Evolutionary conservation across 1,284 basidiomycete species (phyloP).

Genomic region (Puccinia horiana): DNA sequence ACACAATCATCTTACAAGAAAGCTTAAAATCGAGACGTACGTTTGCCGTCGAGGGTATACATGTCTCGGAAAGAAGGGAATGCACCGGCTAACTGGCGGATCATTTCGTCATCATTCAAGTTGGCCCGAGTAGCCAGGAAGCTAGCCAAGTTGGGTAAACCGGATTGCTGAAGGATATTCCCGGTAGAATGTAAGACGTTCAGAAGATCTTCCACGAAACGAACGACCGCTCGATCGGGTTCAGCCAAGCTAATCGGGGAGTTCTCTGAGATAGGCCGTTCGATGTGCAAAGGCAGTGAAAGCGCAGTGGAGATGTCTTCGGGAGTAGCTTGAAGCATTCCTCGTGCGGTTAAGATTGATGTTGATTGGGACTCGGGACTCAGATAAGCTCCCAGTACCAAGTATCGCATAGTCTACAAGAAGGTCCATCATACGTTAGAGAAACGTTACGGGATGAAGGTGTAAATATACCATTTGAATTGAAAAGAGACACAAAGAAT

Average conservation of each 20-base stretch:
- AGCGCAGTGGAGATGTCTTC: conserved; percentile 21
- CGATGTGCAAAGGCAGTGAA: conserved; percentile 39
- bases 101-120: conserved; percentile 36
- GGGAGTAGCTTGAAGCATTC: conserved; percentile 39
- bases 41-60: conserved; percentile 38
- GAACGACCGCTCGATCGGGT: conserved; percentile 16
- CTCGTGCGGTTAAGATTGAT: conserved; percentile 31
- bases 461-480: not conserved
- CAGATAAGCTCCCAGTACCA: conserved; percentile 31
- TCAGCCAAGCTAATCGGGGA: conserved; percentile 31
- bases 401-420: conserved; percentile 40
- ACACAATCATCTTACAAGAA: not conserved
- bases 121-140: conserved; percentile 28
- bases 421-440: not conserved
- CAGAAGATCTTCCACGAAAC: conserved; percentile 24
- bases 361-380: conserved; percentile 16
- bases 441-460: not conserved
- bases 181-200: conserved; percentile 31
- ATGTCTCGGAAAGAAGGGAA: conserved; percentile 40
- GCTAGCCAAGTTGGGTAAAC: conserved; percentile 37
- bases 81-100: conserved; percentile 22
- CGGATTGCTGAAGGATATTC: conserved; percentile 22
- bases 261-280: conserved; percentile 31
- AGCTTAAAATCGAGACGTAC: not conserved
- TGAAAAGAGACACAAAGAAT: not conserved